Conservation (phyloP, 2,329 filamentous ascomycete genomes). For the Rutstroemia sp. region DNA sequence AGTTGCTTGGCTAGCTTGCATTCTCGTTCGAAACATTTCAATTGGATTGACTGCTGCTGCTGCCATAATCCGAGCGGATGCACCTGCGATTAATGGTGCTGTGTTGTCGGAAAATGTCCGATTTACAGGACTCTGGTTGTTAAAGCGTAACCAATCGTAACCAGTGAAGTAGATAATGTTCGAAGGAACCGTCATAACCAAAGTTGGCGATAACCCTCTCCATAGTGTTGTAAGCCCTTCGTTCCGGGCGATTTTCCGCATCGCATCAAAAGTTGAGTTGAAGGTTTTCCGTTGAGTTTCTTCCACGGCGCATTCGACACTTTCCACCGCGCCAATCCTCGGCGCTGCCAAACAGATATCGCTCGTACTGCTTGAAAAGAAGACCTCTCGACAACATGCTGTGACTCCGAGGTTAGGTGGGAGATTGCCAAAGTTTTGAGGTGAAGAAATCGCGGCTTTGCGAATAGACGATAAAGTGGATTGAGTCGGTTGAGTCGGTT, state of each 20-base stretch:
- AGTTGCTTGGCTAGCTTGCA: slow-evolving; percentile 64
- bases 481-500: slow-evolving; percentile 45
- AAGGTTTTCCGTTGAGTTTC: slow-evolving; percentile 78
- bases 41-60: slow-evolving; percentile 82
- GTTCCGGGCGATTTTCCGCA: slow-evolving; percentile 90
- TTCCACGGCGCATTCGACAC: slow-evolving; percentile 69
- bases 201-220: slow-evolving; percentile 87
- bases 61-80: slow-evolving; percentile 69
- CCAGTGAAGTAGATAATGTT: slow-evolving; percentile 99
- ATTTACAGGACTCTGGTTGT: slow-evolving; percentile 64
- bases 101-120: slow-evolving; percentile 58
- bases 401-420: slow-evolving; percentile 84
- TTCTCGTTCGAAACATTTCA: slow-evolving; percentile 86
- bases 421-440: slow-evolving; percentile 53
- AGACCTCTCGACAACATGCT: slow-evolving; percentile 92
- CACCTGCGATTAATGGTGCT: slow-evolving; percentile 73
- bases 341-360: slow-evolving; percentile 42
- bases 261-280: slow-evolving; percentile 82
- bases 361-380: slow-evolving; percentile 78
- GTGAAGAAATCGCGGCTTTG: slow-evolving; percentile 48
- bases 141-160: slow-evolving; percentile 87
- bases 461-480: slow-evolving; percentile 44
- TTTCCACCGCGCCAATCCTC: slow-evolving; percentile 22
- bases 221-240: slow-evolving; percentile 83
- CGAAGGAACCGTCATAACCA: slow-evolving; percentile 87